phyloP scores from a whole-genome alignment of 805 yeast genomes.

The Lipomyces lipofer region DNA sequence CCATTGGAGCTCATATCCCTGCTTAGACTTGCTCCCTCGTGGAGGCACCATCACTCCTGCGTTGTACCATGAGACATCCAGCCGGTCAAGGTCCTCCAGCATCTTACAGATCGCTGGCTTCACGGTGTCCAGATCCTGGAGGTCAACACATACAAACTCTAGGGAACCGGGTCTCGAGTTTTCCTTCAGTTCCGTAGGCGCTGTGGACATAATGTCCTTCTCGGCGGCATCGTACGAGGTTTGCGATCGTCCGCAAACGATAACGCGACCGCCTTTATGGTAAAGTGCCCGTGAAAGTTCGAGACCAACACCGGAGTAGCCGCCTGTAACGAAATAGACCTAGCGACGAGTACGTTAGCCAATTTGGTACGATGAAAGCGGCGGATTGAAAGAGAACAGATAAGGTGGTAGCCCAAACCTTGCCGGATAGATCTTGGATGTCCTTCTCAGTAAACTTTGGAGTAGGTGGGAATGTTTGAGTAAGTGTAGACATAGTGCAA shows the following conservation, averaged over 20 bases:
- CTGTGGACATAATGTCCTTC: conserved; percentile 12
- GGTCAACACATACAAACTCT: conserved; percentile 19
- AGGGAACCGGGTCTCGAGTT: conserved; percentile 8
- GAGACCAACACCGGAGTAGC: conserved; percentile 23
- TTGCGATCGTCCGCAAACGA: conserved; percentile 12
- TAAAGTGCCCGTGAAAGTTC: conserved; percentile 14
- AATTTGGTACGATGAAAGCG: neutral
- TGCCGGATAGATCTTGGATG: conserved; percentile 10
- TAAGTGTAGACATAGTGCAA: neutral
- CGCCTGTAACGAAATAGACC: conserved; percentile 22
- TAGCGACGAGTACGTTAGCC: neutral
- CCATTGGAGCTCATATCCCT: conserved; percentile 49
- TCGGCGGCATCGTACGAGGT: conserved; percentile 7
- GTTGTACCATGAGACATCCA: conserved; percentile 46
- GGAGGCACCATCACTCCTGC: conserved; percentile 46
- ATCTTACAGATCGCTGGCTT: conserved; percentile 42
- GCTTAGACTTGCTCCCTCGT: conserved; percentile 39
- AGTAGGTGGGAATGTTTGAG: conserved; percentile 12
- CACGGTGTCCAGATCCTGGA: conserved; percentile 37
- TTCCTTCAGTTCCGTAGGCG: neutral
- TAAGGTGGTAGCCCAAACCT: conserved; percentile 15
- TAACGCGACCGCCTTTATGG: conserved; percentile 18
- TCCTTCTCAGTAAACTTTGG: conserved; percentile 23
- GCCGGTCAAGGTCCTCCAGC: conserved; percentile 32
- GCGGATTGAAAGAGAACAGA: neutral